Evolutionary conservation across 768 basidiomycete species (phyloP), one percentile per base, ranked within the genome.

Genomic region (Chalciporus piperatus): DNA sequence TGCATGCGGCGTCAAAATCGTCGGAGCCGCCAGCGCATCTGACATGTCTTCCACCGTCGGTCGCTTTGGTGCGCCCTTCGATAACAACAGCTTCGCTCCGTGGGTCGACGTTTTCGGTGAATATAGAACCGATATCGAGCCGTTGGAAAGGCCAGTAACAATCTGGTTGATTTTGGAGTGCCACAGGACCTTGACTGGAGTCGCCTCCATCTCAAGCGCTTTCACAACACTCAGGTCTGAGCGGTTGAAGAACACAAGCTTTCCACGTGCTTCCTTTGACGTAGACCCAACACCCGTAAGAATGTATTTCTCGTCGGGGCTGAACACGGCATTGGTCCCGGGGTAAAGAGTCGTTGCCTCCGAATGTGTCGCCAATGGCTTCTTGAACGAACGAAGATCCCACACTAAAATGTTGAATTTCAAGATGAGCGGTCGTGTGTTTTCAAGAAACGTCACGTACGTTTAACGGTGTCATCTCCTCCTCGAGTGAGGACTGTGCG

Each of bases 81-180:
- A 86, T 57, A 94, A 73, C 20, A 93, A 76, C 43, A 98, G 76
- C 63, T 97, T 95, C 35, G 91, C 95, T 13, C 97, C 97, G 64
- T 97, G 92, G 55, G 87, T 74, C 38, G 97, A 98, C 14, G 87
- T 86, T 47, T 77, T 74, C 16, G 97, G 93, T 37, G 96, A 98
- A 72, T 99, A 98, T 40, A 98, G 76, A 45, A 97, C 92, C 52
- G 84, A 82, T 59, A 98, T 84, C 57, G 87, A 79, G 19, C 97
- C 97, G 55, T 84, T 90, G 14, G 97, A 88, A 41, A 94, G 77
- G 3, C 93, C 90, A 35, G 89, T 79, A 52, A 98, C 75, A 62
- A 99, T 90, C 89, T 98, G 68, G 74, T 99, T 99, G 76, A 99
- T 98, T 71, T 90, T 92, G 6, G 91, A 83, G 73, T 98, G 97